Conservation (phyloP, 305 asterid species). For the Solanum aculeatissimum region DNA sequence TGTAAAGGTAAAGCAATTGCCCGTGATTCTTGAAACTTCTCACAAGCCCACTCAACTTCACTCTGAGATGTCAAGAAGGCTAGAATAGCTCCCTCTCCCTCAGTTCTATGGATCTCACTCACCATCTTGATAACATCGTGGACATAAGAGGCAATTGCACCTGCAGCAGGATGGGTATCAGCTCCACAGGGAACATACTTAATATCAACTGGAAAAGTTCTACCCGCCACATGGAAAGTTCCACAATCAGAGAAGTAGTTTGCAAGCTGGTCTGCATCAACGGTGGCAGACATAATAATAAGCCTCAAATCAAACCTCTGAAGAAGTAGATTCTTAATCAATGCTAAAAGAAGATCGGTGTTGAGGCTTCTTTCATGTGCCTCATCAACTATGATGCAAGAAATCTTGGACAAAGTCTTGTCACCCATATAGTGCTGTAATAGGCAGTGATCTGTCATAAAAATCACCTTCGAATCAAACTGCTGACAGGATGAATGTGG, state of each 20-base stretch:
- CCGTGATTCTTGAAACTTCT: slow-evolving; percentile 39
- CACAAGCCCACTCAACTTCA: slow-evolving; percentile 97
- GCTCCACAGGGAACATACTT: slow-evolving; percentile 48
- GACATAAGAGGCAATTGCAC: slow-evolving; percentile 49
- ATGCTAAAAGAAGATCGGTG: slow-evolving; percentile 85
- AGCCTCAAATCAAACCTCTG: slow-evolving; percentile 65
- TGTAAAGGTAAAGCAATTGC: slow-evolving; percentile 68
- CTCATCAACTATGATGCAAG: slow-evolving; percentile 88
- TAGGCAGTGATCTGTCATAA: slow-evolving; percentile 84
- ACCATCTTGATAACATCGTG: slow-evolving; percentile 57
- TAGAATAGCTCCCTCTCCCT: slow-evolving; percentile 71
- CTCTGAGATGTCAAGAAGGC: slow-evolving; percentile 93
- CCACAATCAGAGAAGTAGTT: slow-evolving; percentile 65
- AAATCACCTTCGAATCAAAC: slow-evolving; percentile 47
- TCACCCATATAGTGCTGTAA: slow-evolving; percentile 81
- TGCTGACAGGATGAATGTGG: slow-evolving; percentile 49
- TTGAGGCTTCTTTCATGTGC: slow-evolving; percentile 97
- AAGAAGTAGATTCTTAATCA: slow-evolving; percentile 56
- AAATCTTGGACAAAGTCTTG: slow-evolving; percentile 40
- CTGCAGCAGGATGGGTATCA: slow-evolving; percentile 22
- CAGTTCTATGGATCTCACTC: slow-evolving; percentile 40
- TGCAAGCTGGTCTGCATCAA: slow-evolving; percentile 67
- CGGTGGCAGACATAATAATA: slow-evolving; percentile 93
- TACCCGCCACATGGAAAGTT: slow-evolving; percentile 55
- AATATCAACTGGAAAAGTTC: slow-evolving; percentile 74